Evolutionary conservation across 495 filamentous ascomycete species (phyloP).

Genomic region (Aspergillus baeticus): DNA sequence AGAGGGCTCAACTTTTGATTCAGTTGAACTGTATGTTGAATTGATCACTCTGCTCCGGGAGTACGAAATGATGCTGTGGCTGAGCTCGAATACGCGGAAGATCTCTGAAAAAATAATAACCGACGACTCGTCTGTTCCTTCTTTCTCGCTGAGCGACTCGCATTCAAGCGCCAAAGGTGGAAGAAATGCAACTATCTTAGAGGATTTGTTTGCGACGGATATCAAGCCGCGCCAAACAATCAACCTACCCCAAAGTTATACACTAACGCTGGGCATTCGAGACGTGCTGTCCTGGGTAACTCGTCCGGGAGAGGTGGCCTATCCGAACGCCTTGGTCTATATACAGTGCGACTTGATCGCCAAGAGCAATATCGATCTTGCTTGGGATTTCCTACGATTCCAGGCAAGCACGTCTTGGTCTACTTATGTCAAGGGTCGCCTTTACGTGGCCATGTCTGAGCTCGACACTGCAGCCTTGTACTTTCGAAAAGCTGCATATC

Average conservation of each 20-base stretch:
- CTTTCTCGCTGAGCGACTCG: slow-evolving; percentile 29
- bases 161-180: slow-evolving; percentile 23
- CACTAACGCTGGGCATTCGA: slow-evolving; percentile 46
- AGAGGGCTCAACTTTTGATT: slow-evolving; percentile 64
- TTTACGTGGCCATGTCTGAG: slow-evolving; percentile 71
- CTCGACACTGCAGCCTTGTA: slow-evolving; percentile 67
- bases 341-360: slow-evolving; percentile 73
- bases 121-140: slow-evolving; percentile 22
- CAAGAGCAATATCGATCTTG: slow-evolving; percentile 67
- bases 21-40: slow-evolving; percentile 63
- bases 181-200: slow-evolving; percentile 42
- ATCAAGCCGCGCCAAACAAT: slow-evolving; percentile 46
- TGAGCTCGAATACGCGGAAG: slow-evolving; percentile 56
- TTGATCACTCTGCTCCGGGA: slow-evolving; percentile 67
- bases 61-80: slow-evolving; percentile 78
- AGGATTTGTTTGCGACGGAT: slow-evolving; percentile 48
- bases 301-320: slow-evolving; percentile 42
- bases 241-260: slow-evolving; percentile 43
- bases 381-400: slow-evolving; percentile 72
- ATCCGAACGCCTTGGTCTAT: slow-evolving; percentile 47
- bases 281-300: slow-evolving; percentile 52
- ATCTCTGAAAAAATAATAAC: slow-evolving; percentile 22
- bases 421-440: slow-evolving; percentile 81
- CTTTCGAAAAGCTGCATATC: slow-evolving; percentile 81
- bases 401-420: slow-evolving; percentile 66